Conservation (phyloP, 768 basidiomycete species). For the Dictyophora rubrovolvata region DNA sequence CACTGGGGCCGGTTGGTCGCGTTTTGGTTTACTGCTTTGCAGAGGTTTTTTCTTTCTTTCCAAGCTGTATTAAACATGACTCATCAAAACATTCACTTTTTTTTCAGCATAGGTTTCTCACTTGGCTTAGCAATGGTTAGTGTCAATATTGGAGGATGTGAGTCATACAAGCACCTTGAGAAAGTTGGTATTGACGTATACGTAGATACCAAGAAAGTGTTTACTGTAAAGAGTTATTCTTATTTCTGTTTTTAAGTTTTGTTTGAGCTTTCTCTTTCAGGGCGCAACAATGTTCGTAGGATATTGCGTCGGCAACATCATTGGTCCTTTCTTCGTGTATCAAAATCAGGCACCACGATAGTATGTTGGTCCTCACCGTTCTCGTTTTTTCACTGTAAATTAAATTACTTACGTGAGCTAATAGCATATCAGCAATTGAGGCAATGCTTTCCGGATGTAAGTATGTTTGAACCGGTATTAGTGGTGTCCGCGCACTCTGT, state of each 20-base stretch:
- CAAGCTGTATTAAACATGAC: constrained; percentile 15
- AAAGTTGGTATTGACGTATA: not conserved
- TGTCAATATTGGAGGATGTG: constrained; percentile 18
- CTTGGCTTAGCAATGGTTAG: constrained; percentile 13
- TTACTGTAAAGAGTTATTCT: not conserved
- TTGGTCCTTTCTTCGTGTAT: constrained; percentile 6
- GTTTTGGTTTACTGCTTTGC: constrained; percentile 22
- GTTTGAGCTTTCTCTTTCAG: not conserved
- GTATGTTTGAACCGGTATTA: constrained; percentile 11
- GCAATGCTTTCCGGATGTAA: constrained; percentile 14
- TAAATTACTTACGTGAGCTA: constrained; percentile 6
- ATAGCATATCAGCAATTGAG: constrained; percentile 20
- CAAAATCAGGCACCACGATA: constrained; percentile 2
- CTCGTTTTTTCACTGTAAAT: not conserved
- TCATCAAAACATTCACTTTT: constrained; percentile 10
- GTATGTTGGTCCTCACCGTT: not conserved
- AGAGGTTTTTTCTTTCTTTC: constrained; percentile 17
- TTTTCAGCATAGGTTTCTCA: constrained; percentile 14
- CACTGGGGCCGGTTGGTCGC: constrained; percentile 23
- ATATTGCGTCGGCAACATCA: constrained; percentile 6
- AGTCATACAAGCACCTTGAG: constrained; percentile 6
- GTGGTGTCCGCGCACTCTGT: constrained; percentile 10
- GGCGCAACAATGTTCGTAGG: constrained; percentile 5
- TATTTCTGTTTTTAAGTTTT: not conserved
- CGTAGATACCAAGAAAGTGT: constrained; percentile 6